A percentile compares a stretch with the other conserved stretches of the same genome.
These are phyloP conservation scores for Knoxdaviesia capensis DNA, from an alignment of 2,329 filamentous ascomycete species.

Conservation along the genomic window DNA sequence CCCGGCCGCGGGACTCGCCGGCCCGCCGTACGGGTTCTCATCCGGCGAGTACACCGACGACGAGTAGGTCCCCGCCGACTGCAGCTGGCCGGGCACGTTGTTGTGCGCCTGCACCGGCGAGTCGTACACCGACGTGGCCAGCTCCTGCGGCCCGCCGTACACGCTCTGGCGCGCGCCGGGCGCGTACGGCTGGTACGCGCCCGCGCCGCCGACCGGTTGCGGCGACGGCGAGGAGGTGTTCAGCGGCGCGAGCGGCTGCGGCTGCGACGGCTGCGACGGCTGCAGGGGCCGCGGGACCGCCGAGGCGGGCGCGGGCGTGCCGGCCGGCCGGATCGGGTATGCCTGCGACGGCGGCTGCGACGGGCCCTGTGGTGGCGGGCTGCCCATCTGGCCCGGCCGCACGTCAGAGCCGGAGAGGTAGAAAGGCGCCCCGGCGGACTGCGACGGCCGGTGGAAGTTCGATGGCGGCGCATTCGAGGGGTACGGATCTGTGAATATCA, in stretches of 20 bases:
- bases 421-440: constrained; percentile 36
- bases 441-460: constrained; percentile 32
- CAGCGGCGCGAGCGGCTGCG: constrained; percentile 27
- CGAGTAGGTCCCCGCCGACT: too few species aligned
- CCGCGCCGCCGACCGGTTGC: too few species aligned
- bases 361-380: too few species aligned
- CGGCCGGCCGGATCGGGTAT: constrained; percentile 22
- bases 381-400: too few species aligned
- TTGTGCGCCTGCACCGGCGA: constrained; percentile 41
- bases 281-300: constrained; percentile 15
- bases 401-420: constrained; percentile 42
- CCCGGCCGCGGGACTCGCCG: constrained; percentile 9
- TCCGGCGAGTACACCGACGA: constrained; percentile 28
- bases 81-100: constrained; percentile 17
- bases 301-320: constrained; percentile 8
- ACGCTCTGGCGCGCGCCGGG: constrained; percentile 37
- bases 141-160: constrained; percentile 56
- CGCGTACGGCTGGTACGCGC: constrained; percentile 25
- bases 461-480: constrained; percentile 26
- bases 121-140: constrained; percentile 60
- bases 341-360: constrained; percentile 19
- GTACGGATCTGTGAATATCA: too few species aligned
- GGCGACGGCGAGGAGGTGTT: constrained; percentile 31
- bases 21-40: constrained; percentile 15
- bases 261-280: constrained; percentile 18